Evolutionary conservation across 441 rosid genomes (phyloP), one percentile per base, ranked within the genome.

Genomic region (Brassica hybrid): DNA sequence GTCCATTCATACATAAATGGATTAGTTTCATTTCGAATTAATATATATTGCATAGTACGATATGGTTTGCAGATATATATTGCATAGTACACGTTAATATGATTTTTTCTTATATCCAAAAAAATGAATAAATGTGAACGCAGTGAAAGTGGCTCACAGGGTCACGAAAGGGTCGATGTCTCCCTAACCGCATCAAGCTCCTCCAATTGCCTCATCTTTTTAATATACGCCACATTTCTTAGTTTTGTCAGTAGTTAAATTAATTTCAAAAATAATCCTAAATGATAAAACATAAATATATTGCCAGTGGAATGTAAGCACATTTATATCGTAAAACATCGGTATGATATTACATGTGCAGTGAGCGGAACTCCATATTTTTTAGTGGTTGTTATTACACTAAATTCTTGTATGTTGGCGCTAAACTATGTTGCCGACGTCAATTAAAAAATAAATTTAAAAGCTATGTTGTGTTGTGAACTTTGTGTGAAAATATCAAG

Each of bases 151-250:
- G 88, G 86, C 91, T 87, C 89, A 80, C 78, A 58, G 80, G 74
- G 62, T 70, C 81, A 52, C 79, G 87, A 74, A 89, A 82, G 78
- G 90, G 87, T 76, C 83, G 87, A 48, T 10, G 75, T 67, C 21
- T 65, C 45, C 18, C 59, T 61, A 64, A 12, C 77, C 74, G 79
- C 80, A 73, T 34, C 80, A 4, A 56, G 74, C 25, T 60, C 61
- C 69, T 62, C 83, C 0, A 79, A 58, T 68, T 78, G 87, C 86
- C 88, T 84, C 81, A 82, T 6, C 17, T 27, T 75, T 76, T 54
- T 59, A 66, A 18, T 57, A 43, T 4, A 17, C 25, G 34, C 65
- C 18, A 27, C 65, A 57, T 59, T 38, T 50, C 68, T 57, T 19
- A n/a, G 43, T 21, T 59, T 71, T 71, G 52, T 19, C 18, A 10